These are phyloP conservation scores for Sclerotinia subarctica DNA, from an alignment of 2,329 filamentous ascomycete species.

Conservation along the genomic window DNA sequence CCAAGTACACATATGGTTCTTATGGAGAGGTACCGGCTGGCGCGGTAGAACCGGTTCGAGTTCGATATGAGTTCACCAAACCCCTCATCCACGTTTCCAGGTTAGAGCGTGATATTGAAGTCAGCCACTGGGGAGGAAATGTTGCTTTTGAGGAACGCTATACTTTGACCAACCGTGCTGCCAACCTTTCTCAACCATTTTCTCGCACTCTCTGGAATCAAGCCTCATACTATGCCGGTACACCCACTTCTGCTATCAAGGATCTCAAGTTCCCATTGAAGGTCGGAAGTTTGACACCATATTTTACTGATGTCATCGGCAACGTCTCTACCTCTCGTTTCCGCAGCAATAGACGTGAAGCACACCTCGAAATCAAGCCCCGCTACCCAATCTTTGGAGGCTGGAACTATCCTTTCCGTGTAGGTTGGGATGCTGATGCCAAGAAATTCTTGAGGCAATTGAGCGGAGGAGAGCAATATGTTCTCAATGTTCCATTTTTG, in stretches of 20 bases:
- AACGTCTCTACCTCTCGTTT: slow-evolving; percentile 95
- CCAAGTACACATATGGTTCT: slow-evolving; percentile 84
- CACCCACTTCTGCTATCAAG: slow-evolving; percentile 73
- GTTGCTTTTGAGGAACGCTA: slow-evolving; percentile 93
- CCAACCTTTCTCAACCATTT: slow-evolving; percentile 70
- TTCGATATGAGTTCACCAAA: slow-evolving; percentile 95
- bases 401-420: slow-evolving; percentile 96
- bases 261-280: slow-evolving; percentile 77
- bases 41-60: slow-evolving; percentile 65
- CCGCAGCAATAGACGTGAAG: slow-evolving; percentile 71
- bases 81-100: slow-evolving; percentile 75
- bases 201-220: slow-evolving; percentile 74
- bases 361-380: slow-evolving; percentile 85
- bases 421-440: slow-evolving; percentile 91
- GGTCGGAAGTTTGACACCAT: slow-evolving; percentile 77
- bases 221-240: slow-evolving; percentile 66
- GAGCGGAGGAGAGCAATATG: slow-evolving; percentile 64
- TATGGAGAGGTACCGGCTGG: slow-evolving; percentile 81
- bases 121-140: slow-evolving; percentile 98
- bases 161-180: slow-evolving; percentile 81
- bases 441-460: slow-evolving; percentile 68
- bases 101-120: slow-evolving; percentile 87
- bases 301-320: slow-evolving; percentile 94
- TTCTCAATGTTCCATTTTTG: slow-evolving; percentile 87
- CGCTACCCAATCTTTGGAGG: slow-evolving; percentile 95